Base-by-base conservation (phyloP, 2,329 filamentous ascomycete species). In the Camptophora hylomeconis region DNA sequence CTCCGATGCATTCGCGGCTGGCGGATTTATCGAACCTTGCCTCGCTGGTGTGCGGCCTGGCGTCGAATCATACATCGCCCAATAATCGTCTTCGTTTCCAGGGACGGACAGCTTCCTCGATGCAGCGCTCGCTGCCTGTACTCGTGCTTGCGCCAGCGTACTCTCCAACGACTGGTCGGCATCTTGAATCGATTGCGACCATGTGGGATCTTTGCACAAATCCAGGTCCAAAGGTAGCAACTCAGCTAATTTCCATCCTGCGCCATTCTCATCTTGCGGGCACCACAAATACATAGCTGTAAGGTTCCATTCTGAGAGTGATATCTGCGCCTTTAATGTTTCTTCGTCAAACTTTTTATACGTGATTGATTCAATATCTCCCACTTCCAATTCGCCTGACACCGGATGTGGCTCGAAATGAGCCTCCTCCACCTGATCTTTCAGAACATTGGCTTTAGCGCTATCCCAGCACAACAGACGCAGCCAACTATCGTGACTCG, bases 331-430 rank as follows among this genome's bases (percentile, higher is more conserved):
- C 23, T 72, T 69, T 13, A 77, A 49, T 1, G 72, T 77, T 49
- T 77, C 72, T 14, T 67, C 57, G 35, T 77, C 72, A 24, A 74
- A 51, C 20, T 69, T 59, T 36, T 67, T 63, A 52, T 72, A 77
- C 17, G 58, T 55, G 18, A 70, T 58, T 3, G 58, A 52, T 17
- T 65, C 53, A n/a, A 68, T 60, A 22, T 71, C 68, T 12, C 67
- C 63, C 4, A 75, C 51, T 45, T 77, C 72, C 24, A 77, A 65
- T 45, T 77, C 72, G 26, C 72, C 72, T 1, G 72, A 76, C 3
- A 67, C 65, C 0, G 72, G 72, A 41, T 77, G 72, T 24, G 70
- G 69, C 47, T 76, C 72, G 32, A 75, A 63, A 11, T 57, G 57
- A 17, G 69, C 56, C 19, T 60, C 57, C 35, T 67, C 62, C 19